phyloP scores from a whole-genome alignment of 2,329 filamentous ascomycete species.

The Ilyonectria mors-panacis region DNA sequence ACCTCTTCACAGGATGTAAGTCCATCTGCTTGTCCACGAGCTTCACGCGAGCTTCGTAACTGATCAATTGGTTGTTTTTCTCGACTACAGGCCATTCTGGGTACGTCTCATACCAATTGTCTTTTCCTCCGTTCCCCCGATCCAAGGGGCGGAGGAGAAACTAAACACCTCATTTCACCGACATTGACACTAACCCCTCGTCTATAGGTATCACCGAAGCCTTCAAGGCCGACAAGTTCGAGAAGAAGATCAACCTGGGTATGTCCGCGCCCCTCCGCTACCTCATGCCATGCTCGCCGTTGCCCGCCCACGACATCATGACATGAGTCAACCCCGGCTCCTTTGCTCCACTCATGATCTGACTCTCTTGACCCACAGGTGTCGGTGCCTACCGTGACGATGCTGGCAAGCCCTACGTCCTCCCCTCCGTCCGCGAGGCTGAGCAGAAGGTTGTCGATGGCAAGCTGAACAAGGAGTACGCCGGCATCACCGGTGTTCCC shows the following conservation, averaged over 20 bases:
- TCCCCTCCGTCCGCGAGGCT: conserved; percentile 91
- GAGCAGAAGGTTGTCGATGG: conserved; percentile 87
- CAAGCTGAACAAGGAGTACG: conserved; percentile 95
- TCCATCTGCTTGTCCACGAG: conserved; percentile 30
- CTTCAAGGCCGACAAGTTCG: conserved; percentile 95
- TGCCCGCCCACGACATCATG: conserved; percentile 29
- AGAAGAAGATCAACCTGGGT: conserved; percentile 98
- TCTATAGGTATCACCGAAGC: conserved; percentile 90
- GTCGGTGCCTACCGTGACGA: conserved; percentile 99
- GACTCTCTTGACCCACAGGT: conserved; percentile 64
- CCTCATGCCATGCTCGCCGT: conserved; percentile 18
- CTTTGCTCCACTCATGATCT: conserved; percentile 37
- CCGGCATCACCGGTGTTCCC: conserved; percentile 95
- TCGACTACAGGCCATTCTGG: conserved; percentile 78
- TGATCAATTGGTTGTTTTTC: conserved; percentile 41
- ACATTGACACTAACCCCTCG: conserved; percentile 42
- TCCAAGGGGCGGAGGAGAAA: conserved; percentile 23
- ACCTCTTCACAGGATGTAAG: conserved; percentile 56
- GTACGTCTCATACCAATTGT: conserved; percentile 60
- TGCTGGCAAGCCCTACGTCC: conserved; percentile 96
- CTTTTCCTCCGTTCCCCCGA: conserved; percentile 34
- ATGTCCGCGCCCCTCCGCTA: conserved; percentile 50
- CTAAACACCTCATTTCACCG: conserved; percentile 30
- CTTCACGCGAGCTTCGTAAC: conserved; percentile 37
- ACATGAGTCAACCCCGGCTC: conserved; percentile 28